Evolutionary conservation across 2,329 filamentous ascomycete species (phyloP).

Genomic region (Stylonectria norvegica): DNA sequence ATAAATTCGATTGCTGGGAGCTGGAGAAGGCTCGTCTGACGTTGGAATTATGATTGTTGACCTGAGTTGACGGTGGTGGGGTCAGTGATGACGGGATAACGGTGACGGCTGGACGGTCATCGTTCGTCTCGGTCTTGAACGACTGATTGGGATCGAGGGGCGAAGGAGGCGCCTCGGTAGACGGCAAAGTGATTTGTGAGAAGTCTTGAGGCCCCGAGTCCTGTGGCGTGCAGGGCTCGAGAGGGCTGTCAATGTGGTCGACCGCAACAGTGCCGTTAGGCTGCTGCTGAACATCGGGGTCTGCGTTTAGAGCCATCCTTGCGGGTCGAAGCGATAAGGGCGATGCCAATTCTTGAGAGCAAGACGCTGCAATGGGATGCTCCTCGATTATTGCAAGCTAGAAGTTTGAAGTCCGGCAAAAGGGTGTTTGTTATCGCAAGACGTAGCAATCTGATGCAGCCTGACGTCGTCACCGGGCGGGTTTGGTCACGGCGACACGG

Average conservation of each 20-base stretch:
- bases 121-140: constrained; percentile 49
- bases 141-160: constrained; percentile 48
- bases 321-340: too few species aligned
- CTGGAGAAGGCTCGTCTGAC: constrained; percentile 32
- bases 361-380: too few species aligned
- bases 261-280: constrained; percentile 30
- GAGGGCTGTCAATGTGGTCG: constrained; percentile 33
- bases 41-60: constrained; percentile 31
- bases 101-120: constrained; percentile 41
- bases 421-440: too few species aligned
- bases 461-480: constrained; percentile 17
- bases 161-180: constrained; percentile 54
- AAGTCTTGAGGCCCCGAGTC: constrained; percentile 31
- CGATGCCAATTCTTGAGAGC: too few species aligned
- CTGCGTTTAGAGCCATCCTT: constrained; percentile 36
- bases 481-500: constrained; percentile 20
- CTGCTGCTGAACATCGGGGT: constrained; percentile 30
- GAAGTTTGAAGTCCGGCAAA: too few species aligned
- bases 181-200: constrained; percentile 55
- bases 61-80: constrained; percentile 55
- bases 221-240: constrained; percentile 32
- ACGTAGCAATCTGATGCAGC: too few species aligned
- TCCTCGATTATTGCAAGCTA: too few species aligned
- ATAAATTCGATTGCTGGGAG: constrained; percentile 47
- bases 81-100: constrained; percentile 58